Evolutionary conservation across 2,329 filamentous ascomycete genomes (phyloP).

Genomic region (Boeremia exigua): DNA sequence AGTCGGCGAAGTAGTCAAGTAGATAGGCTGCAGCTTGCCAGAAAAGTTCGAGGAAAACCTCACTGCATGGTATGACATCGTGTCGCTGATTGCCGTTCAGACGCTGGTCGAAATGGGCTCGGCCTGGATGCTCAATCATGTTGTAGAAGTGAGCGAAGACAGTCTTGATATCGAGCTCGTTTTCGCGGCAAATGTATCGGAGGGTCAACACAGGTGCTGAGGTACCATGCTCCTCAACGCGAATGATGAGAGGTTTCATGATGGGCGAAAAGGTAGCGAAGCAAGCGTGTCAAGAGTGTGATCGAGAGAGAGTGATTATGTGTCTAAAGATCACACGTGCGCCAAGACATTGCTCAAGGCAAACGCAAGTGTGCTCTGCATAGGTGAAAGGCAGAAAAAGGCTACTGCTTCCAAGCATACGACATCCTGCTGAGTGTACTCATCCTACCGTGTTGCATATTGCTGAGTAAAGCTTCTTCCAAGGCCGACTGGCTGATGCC

Average conservation of each 20-base stretch:
- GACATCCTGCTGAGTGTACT: constrained; percentile 72
- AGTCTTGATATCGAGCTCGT: constrained; percentile 22
- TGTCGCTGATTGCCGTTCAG: background rate
- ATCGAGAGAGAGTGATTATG: background rate
- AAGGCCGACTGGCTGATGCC: constrained; percentile 81
- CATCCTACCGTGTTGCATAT: constrained; percentile 71
- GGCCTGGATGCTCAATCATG: constrained; percentile 12
- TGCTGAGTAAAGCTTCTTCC: constrained; percentile 77
- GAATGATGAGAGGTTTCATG: constrained; percentile 21
- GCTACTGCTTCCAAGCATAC: constrained; percentile 30
- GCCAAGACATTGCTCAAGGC: background rate
- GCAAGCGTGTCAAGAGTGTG: background rate
- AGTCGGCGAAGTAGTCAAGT: constrained; percentile 42
- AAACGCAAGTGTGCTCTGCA: background rate
- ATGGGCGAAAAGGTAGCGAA: background rate
- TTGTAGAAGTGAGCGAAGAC: constrained; percentile 24
- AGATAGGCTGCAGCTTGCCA: constrained; percentile 27
- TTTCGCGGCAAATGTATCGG: constrained; percentile 20
- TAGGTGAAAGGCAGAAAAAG: background rate
- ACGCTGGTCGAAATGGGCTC: background rate
- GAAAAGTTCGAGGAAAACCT: constrained; percentile 12
- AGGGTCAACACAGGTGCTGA: constrained; percentile 14
- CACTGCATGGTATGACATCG: background rate
- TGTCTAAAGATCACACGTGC: background rate
- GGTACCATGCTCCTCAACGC: constrained; percentile 18